Evolutionary conservation across 352 stramenopile species (phyloP).

Genomic region (Phytophthora niederhauseri): DNA sequence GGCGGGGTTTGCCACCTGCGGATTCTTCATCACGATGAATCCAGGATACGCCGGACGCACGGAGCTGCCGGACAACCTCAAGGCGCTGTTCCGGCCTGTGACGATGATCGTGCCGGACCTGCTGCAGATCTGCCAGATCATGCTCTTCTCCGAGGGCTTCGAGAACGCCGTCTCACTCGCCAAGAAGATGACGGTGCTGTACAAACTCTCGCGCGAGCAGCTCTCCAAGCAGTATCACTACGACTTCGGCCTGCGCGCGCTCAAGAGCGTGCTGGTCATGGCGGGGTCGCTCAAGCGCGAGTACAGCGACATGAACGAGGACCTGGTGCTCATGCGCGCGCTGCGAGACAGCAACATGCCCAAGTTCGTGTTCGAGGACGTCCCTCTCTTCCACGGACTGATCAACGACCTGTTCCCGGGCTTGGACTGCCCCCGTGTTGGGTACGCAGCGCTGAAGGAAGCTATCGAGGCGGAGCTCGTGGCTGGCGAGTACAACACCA

Average conservation of each 20-base stretch:
- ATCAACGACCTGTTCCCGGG: constrained; percentile 96
- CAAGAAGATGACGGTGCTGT: constrained; percentile 96
- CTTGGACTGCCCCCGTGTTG: constrained; percentile 93
- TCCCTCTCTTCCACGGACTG: constrained; percentile 94
- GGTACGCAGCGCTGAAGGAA: constrained; percentile 91
- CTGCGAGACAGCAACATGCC: constrained; percentile 97
- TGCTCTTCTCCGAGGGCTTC: constrained; percentile 95
- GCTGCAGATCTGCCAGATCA: constrained; percentile 94
- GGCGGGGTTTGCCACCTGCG: constrained; percentile 92
- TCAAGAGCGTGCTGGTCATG: constrained; percentile 96
- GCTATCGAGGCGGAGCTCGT: constrained; percentile 89
- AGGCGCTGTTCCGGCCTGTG: constrained; percentile 93
- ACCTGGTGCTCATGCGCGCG: constrained; percentile 95
- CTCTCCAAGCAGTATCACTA: constrained; percentile 97
- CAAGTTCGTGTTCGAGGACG: constrained; percentile 97
- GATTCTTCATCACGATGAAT: constrained; percentile 97
- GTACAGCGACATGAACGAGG: constrained; percentile 93
- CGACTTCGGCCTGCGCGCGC: constrained; percentile 93
- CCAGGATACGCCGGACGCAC: constrained; percentile 92
- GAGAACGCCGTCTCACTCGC: constrained; percentile 89
- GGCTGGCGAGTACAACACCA: constrained; percentile 82
- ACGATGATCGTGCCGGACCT: constrained; percentile 95
- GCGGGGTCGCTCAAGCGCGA: constrained; percentile 93
- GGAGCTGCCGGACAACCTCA: constrained; percentile 93
- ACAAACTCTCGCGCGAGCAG: constrained; percentile 95